Conservation (phyloP, 805 yeast species). For the Metschnikowia colocasiae region DNA sequence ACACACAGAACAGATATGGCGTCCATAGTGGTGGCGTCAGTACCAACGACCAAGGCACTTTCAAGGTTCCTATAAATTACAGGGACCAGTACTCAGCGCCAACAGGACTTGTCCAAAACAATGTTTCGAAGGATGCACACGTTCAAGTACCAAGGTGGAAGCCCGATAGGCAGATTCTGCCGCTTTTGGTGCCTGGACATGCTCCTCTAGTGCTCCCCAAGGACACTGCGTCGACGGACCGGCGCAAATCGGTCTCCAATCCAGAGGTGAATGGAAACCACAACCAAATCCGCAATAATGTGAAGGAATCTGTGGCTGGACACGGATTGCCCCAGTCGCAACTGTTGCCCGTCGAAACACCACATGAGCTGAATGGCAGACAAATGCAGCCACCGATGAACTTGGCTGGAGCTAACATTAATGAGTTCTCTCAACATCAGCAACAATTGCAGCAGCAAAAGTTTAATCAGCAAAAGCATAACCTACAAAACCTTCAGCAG, state of each 20-base stretch:
- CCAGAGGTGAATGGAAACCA: background rate
- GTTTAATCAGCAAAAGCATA: slow-evolving; percentile 2
- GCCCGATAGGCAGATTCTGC: background rate
- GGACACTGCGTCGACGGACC: background rate
- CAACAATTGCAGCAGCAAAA: slow-evolving; percentile 1
- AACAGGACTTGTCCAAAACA: background rate
- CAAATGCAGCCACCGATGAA: background rate
- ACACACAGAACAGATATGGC: background rate
- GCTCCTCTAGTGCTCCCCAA: slow-evolving; percentile 2
- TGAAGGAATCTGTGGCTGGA: background rate
- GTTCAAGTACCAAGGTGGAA: background rate
- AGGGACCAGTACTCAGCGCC: background rate
- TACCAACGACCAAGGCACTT: background rate
- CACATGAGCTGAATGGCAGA: background rate
- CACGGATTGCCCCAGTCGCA: background rate
- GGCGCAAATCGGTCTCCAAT: background rate
- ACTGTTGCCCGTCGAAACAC: background rate
- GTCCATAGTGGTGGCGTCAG: background rate
- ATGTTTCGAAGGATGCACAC: background rate
- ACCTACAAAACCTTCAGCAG: background rate
- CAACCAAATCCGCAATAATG: background rate
- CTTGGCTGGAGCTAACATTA: background rate
- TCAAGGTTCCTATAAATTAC: slow-evolving; percentile 3
- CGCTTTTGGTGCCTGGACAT: slow-evolving; percentile 4
- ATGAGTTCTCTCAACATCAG: slow-evolving; percentile 1